Evolutionary conservation across 345 rosid genomes (phyloP).

Genomic region (Populus deltoides): DNA sequence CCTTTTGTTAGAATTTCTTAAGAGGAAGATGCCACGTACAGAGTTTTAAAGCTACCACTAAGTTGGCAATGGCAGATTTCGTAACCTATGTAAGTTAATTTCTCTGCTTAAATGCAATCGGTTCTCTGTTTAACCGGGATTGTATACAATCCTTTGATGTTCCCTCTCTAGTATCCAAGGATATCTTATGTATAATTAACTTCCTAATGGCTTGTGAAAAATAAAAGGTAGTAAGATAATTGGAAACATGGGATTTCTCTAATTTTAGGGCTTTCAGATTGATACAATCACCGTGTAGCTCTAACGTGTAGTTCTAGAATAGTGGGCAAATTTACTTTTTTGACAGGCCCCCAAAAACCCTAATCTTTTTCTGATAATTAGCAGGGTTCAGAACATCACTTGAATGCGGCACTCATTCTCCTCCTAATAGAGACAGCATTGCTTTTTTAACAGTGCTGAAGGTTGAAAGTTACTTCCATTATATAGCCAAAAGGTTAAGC

Average conservation of each 20-base stretch:
- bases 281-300: neutral
- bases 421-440: neutral
- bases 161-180: neutral
- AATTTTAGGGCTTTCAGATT: neutral
- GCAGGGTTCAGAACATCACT: no score
- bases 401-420: neutral
- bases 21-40: neutral
- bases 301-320: neutral
- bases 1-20: neutral
- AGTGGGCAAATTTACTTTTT: neutral
- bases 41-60: neutral
- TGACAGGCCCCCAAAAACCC: neutral
- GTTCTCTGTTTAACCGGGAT: no score
- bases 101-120: no score
- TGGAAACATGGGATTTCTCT: neutral
- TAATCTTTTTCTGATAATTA: no score
- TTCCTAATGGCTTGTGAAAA: neutral
- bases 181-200: neutral
- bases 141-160: no score
- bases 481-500: neutral
- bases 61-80: neutral
- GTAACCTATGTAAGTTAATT: no score
- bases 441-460: neutral
- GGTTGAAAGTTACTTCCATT: neutral
- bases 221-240: neutral